These are phyloP conservation scores for Wickerhamia fluorescens DNA, from an alignment of 805 yeast species.

Conservation along the genomic window DNA sequence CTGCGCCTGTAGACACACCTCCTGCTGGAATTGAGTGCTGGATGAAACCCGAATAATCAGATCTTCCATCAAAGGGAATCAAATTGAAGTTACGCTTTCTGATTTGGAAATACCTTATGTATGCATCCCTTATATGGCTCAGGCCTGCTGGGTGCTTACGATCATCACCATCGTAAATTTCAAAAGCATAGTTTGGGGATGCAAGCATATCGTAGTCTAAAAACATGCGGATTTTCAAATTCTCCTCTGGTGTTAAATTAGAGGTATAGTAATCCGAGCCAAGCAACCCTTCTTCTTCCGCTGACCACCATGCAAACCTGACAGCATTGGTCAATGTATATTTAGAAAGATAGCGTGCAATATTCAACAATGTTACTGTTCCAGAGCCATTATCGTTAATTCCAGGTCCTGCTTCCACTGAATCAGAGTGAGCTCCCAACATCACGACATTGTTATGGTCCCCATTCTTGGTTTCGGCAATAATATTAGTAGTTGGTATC, in stretches of 20 bases:
- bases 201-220: slow-evolving; percentile 97
- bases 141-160: too few relatives aligned
- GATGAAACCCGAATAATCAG: background rate
- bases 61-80: slow-evolving; percentile 89
- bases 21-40: background rate
- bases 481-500: slow-evolving; percentile 64
- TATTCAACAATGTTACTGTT: slow-evolving; percentile 73
- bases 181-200: too few relatives aligned
- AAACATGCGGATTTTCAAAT: slow-evolving; percentile 70
- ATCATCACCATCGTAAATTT: too few relatives aligned
- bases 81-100: slow-evolving; percentile 71
- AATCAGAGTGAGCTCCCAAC: slow-evolving; percentile 89
- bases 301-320: slow-evolving; percentile 97
- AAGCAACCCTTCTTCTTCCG: slow-evolving; percentile 91
- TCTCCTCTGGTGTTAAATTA: slow-evolving; percentile 62
- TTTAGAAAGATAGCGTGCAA: slow-evolving; percentile 72
- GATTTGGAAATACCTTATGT: slow-evolving; percentile 53
- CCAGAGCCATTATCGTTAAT: slow-evolving; percentile 95
- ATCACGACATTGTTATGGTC: slow-evolving; percentile 83
- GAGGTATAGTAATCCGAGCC: slow-evolving; percentile 80
- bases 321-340: slow-evolving; percentile 80
- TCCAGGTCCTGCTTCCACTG: slow-evolving; percentile 90
- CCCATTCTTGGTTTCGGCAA: slow-evolving; percentile 81
- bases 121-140: too few relatives aligned
- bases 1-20: background rate